Base-by-base conservation (phyloP, 805 yeast species). In the Pichia thaimueangensis region DNA sequence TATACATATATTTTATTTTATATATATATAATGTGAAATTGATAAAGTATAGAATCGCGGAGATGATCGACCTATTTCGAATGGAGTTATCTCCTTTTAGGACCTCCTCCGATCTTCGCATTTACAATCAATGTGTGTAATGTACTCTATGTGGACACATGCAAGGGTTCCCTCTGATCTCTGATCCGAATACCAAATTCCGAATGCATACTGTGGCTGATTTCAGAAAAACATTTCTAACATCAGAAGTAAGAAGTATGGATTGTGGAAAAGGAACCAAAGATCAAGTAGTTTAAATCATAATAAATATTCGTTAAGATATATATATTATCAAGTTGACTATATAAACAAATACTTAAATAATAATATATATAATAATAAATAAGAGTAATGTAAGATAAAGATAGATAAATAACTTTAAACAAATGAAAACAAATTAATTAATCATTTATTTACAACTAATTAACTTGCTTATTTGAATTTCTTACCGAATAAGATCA, bases 401-500 rank as follows among this genome's bases (percentile, higher is more conserved):
- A 24, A 35, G 30, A 36, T 17, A 44, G 17, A 31, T 12, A 30
- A 31, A 32, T 33, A 20, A 34, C 30, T 17, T 30, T 24, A 35
- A 12, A 15, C 9, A 19, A 9, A 20, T 20, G 20, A 32, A 21
- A 38, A 17, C 6, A 24, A 20, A 16, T 28, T 31, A 21, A 38
- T 13, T 13, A 11, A 24, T 16, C 6, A 17, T 32, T 20, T 19
- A 32, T 19, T 17, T 5, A 32, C 9, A 23, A 23, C 30, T 30
- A 35, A 42, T 48, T 34, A 59, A 54, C 27, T 48, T 46, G 59
- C 54, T 68, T 72, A 76, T 74, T 81, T 73, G 81, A 86, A 88
- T 75, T 87, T 86, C 86, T 88, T 87, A 74, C 97, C 97, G 73
- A 88, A 87, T 62, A 89, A 47, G 80, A 88, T 81, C 74, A 88